Percentiles rank a stretch among this genome's conserved stretches.
Conservation (phyloP, 331 rosid genomes). For the Ulmus americana region DNA sequence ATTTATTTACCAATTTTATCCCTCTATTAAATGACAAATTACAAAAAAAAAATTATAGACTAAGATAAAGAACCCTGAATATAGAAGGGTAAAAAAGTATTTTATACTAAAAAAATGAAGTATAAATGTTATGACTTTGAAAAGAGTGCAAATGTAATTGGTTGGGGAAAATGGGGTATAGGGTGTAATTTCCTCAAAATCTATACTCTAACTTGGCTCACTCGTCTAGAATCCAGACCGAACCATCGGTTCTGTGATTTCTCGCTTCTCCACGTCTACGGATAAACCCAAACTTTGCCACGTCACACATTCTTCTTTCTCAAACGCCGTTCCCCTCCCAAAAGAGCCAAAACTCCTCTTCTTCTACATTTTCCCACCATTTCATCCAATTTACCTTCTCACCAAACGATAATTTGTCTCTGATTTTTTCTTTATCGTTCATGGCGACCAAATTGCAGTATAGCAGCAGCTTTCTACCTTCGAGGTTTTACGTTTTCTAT, state of each 20-base stretch:
- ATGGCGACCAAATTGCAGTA: slow-evolving; percentile 43
- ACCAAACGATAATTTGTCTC: neutral
- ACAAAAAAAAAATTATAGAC: no score
- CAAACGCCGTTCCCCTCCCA: slow-evolving; percentile 4
- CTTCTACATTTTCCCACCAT: neutral
- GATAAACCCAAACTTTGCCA: slow-evolving; percentile 29
- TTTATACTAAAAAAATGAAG: no score
- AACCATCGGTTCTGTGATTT: slow-evolving; percentile 24
- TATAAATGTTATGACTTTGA: no score
- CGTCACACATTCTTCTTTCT: slow-evolving; percentile 22
- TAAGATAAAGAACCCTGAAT: no score
- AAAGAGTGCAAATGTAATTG: no score
- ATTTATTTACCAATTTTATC: no score
- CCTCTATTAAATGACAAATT: no score
- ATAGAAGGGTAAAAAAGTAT: no score
- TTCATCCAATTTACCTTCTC: slow-evolving; percentile 12
- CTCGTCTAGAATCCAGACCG: no score
- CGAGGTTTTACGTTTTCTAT: slow-evolving; percentile 30
- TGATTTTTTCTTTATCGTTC: neutral
- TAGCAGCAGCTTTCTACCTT: slow-evolving; percentile 22
- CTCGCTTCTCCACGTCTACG: slow-evolving; percentile 42
- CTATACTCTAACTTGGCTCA: no score
- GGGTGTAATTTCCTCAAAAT: no score
- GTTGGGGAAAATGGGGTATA: no score
- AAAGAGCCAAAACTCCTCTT: neutral